These are phyloP conservation scores for Nitzschia sp. DNA, from an alignment of 108 stramenopile species.

Conservation along the genomic window DNA sequence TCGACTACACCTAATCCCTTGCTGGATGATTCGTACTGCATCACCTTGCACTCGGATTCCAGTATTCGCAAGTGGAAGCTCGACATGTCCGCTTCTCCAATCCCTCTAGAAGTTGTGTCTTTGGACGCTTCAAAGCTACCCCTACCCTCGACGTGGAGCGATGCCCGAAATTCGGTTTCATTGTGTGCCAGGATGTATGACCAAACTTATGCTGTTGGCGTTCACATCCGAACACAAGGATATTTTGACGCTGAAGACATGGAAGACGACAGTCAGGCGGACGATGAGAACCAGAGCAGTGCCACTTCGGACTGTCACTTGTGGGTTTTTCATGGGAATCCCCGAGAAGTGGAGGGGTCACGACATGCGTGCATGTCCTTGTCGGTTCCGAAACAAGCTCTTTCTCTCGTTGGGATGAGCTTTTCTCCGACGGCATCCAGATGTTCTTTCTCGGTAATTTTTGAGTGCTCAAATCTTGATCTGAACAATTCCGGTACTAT, in stretches of 20 bases:
- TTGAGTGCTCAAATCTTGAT: conserved; percentile 6
- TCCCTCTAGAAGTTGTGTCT: conserved; percentile 23
- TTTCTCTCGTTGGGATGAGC: conserved; percentile 36
- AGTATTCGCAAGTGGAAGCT: conserved; percentile 42
- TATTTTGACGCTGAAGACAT: background rate
- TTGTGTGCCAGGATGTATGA: conserved; percentile 29
- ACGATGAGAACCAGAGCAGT: background rate
- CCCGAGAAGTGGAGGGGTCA: conserved; percentile 1
- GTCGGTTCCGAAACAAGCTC: conserved; percentile 27
- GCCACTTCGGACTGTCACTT: conserved; percentile 30
- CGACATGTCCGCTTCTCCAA: conserved; percentile 5
- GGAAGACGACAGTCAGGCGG: background rate
- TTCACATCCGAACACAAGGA: conserved; percentile 30
- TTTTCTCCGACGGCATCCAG: conserved; percentile 29
- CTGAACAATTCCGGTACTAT: background rate
- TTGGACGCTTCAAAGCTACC: conserved; percentile 15
- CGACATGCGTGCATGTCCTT: background rate
- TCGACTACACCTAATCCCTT: conserved; percentile 14
- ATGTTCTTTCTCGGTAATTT: conserved; percentile 29
- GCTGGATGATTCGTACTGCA: conserved; percentile 8
- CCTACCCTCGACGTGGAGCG: conserved; percentile 30
- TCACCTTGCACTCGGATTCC: conserved; percentile 47
- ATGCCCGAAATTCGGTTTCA: conserved; percentile 21
- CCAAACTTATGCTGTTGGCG: conserved; percentile 27
- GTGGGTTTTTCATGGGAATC: conserved; percentile 23